These are phyloP conservation scores for Berberis thunbergii DNA, from an alignment of 164 flowering plant species.

Conservation along the genomic window DNA sequence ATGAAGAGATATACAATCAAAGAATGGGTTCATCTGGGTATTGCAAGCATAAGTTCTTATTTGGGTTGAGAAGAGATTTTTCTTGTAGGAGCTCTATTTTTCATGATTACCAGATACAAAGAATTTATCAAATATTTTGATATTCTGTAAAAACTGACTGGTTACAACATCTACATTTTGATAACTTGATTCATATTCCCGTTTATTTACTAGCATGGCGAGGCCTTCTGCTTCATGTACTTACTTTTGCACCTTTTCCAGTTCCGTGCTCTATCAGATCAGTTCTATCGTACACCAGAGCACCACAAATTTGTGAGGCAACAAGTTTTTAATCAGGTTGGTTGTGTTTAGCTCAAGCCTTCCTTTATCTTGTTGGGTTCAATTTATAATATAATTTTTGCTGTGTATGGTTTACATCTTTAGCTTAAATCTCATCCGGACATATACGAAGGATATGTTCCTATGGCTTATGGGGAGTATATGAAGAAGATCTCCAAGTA, in stretches of 20 bases:
- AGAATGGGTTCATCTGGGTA: no score
- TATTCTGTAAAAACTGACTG: no score
- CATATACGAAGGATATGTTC: conserved; percentile 76
- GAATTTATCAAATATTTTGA: no score
- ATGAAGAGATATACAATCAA: no score
- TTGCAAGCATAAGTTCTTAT: no score
- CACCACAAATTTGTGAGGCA: conserved; percentile 78
- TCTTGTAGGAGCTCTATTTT: no score
- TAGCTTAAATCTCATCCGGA: conserved; percentile 63
- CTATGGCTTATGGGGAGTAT: conserved; percentile 76
- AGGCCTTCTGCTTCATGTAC: no score
- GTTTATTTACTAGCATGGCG: no score
- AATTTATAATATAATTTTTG: conserved; percentile 2
- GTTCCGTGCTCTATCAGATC: conserved; percentile 94
- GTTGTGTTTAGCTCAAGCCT: neutral
- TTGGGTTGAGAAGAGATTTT: no score
- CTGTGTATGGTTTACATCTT: conserved; percentile 11
- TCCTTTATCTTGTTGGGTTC: neutral
- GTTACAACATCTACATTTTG: no score
- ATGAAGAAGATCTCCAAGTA: conserved; percentile 82
- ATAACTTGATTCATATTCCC: no score
- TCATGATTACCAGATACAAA: no score
- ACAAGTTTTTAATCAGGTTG: conserved; percentile 69
- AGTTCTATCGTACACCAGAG: conserved; percentile 71
- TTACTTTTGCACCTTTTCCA: conserved; percentile 17